These are phyloP conservation scores for Pilaira anomala DNA, from an alignment of 192 early-diverging fungal species.

Conservation along the genomic window DNA sequence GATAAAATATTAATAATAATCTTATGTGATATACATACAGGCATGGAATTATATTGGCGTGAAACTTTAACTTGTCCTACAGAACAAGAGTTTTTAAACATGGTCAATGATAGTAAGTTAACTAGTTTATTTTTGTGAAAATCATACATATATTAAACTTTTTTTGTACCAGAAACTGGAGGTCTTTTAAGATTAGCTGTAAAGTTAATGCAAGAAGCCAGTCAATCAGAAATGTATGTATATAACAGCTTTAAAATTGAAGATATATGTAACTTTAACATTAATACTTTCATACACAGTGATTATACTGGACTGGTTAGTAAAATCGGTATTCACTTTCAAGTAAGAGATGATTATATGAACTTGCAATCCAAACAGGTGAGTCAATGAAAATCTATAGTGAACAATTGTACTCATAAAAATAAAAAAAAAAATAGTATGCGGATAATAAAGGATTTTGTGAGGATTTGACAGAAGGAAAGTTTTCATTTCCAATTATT, in stretches of 20 bases:
- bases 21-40: constrained; percentile 31
- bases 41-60: constrained; percentile 96
- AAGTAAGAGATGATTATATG: constrained; percentile 96
- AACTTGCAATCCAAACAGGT: constrained; percentile 85
- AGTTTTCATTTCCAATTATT: constrained; percentile 95
- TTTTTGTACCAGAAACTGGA: constrained; percentile 74
- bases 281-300: constrained; percentile 33
- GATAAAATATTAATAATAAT: too few relatives aligned
- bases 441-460: constrained; percentile 95
- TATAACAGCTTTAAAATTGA: not conserved
- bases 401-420: not conserved
- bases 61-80: constrained; percentile 88
- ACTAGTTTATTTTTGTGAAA: not conserved
- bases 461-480: constrained; percentile 98
- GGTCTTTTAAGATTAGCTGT: constrained; percentile 93
- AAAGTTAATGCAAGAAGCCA: constrained; percentile 86
- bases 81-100: constrained; percentile 89
- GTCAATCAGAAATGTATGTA: constrained; percentile 36
- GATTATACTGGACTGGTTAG: constrained; percentile 83
- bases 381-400: constrained; percentile 2
- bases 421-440: constrained; percentile 53
- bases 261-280: too few relatives aligned
- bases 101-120: constrained; percentile 90
- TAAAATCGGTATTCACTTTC: constrained; percentile 91
- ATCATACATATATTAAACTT: not conserved